Percentiles rank a stretch among this genome's conserved stretches.
Evolutionary conservation across 2,329 filamentous ascomycete species (phyloP).

Genomic region (Ceratocystis alfenasii): DNA sequence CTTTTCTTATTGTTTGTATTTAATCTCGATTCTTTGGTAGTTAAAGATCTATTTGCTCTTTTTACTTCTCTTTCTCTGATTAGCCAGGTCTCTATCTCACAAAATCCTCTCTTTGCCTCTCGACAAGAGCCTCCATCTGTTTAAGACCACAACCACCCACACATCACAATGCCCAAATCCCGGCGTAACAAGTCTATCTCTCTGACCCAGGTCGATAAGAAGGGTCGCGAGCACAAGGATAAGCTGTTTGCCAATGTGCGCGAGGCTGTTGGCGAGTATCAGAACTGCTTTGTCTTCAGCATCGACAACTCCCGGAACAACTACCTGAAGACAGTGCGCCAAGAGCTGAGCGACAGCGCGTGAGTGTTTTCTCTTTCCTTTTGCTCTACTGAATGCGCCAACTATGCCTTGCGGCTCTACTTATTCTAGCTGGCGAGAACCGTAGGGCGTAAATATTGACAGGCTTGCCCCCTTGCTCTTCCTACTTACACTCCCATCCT

Average conservation of each 20-base stretch:
- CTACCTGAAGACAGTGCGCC: conserved; percentile 81
- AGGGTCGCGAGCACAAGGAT: conserved; percentile 82
- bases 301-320: conserved; percentile 98
- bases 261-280: conserved; percentile 70
- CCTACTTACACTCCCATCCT: not conserved
- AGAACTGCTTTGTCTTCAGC: conserved; percentile 84
- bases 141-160: conserved; percentile 8
- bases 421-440: too few relatives aligned
- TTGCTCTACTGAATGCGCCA: not conserved
- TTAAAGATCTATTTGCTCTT: not conserved
- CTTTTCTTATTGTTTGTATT: not conserved
- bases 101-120: not conserved
- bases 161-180: conserved; percentile 74
- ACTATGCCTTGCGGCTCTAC: too few relatives aligned
- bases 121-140: not conserved
- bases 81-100: not conserved
- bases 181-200: conserved; percentile 84
- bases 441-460: too few relatives aligned
- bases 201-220: conserved; percentile 84
- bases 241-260: conserved; percentile 81
- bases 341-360: conserved; percentile 74
- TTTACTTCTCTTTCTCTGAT: conserved; percentile 2
- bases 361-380: conserved; percentile 33
- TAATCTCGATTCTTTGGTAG: not conserved
- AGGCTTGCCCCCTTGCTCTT: not conserved